These are phyloP conservation scores for Trichoderma asperellum DNA, from an alignment of 2,329 filamentous ascomycete genomes.

Conservation along the genomic window DNA sequence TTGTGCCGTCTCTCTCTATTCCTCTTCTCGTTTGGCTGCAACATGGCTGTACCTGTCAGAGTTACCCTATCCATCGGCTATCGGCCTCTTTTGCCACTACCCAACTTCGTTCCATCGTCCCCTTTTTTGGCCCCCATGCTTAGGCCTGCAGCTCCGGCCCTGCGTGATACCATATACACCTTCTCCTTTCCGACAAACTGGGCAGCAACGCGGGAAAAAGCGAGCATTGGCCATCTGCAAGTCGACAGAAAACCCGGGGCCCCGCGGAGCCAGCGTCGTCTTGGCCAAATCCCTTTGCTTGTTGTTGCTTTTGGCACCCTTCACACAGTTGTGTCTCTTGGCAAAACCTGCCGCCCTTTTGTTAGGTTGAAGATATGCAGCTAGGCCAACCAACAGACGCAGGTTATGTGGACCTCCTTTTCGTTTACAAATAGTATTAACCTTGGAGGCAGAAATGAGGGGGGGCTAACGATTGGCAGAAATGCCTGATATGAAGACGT, in stretches of 20 bases:
- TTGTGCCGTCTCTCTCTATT: not conserved
- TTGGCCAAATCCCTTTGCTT: not conserved
- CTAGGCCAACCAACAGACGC: not conserved
- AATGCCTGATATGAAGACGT: conserved; percentile 5
- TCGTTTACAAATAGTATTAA: not conserved
- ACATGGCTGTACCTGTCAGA: not conserved
- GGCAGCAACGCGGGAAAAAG: conserved; percentile 15
- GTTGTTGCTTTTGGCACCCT: not conserved
- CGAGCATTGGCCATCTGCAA: not conserved
- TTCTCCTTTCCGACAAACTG: conserved; percentile 15
- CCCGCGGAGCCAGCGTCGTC: not conserved
- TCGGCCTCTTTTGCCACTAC: conserved; percentile 12
- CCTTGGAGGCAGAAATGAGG: not conserved
- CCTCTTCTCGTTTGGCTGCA: not conserved
- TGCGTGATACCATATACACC: conserved; percentile 20
- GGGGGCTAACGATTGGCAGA: not conserved
- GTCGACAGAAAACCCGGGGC: conserved; percentile 4
- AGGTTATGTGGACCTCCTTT: not conserved
- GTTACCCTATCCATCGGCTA: not conserved
- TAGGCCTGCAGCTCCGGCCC: not conserved
- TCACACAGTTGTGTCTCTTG: conserved; percentile 3
- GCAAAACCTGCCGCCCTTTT: not conserved
- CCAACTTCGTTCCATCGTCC: not conserved
- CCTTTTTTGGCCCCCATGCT: not conserved
- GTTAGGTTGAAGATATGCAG: not conserved